These are phyloP conservation scores for Aurinia saxatilis DNA, from an alignment of 345 rosid genomes.

Conservation along the genomic window DNA sequence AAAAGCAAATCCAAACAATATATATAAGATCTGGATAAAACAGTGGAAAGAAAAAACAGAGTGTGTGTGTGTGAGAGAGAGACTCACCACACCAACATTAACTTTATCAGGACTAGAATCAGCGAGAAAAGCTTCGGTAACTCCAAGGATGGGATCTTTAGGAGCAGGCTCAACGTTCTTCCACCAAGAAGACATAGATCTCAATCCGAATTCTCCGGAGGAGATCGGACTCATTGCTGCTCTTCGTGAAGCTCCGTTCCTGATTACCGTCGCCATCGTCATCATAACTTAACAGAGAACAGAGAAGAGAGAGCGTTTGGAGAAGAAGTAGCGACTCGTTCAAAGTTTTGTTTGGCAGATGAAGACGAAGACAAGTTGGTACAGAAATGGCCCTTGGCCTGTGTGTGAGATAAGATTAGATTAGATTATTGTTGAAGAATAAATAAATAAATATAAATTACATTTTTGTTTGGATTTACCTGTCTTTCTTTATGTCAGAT, in stretches of 20 bases:
- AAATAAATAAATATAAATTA: neutral
- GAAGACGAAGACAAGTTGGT: conserved; percentile 17
- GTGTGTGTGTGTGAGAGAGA: neutral
- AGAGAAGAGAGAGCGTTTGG: neutral
- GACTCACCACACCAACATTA: conserved; percentile 90
- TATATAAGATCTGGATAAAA: neutral
- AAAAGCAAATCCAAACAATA: neutral
- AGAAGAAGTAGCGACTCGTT: conserved; percentile 22
- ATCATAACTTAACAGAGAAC: neutral
- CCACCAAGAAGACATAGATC: conserved; percentile 91
- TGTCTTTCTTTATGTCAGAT: conserved; percentile 7
- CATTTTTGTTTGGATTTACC: neutral
- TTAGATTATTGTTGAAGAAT: neutral
- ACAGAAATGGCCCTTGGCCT: conserved; percentile 8
- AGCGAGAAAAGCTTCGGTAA: conserved; percentile 94
- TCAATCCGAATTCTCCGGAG: conserved; percentile 32
- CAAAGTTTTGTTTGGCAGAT: too few species aligned
- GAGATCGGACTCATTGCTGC: conserved; percentile 28
- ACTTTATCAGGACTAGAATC: conserved; percentile 78
- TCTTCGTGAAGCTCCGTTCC: conserved; percentile 26
- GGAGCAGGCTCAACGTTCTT: conserved; percentile 78
- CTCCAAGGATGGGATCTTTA: conserved; percentile 94
- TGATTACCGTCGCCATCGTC: conserved; percentile 27
- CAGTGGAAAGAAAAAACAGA: neutral
- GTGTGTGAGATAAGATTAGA: conserved; percentile 16